These are phyloP conservation scores for Glycine soja DNA, from an alignment of 306 rosid genomes.

Conservation along the genomic window DNA sequence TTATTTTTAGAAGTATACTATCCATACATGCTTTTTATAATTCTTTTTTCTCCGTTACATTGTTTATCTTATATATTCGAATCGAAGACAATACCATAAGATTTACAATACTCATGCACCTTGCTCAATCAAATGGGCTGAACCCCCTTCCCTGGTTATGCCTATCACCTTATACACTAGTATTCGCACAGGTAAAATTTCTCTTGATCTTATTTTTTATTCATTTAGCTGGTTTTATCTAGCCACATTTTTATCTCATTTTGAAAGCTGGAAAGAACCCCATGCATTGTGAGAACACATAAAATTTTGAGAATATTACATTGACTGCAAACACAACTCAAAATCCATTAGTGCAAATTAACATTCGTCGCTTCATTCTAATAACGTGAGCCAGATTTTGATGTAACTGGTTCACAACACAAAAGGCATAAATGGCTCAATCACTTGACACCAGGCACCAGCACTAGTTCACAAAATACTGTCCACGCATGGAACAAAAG, in stretches of 20 bases:
- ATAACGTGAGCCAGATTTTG: not conserved
- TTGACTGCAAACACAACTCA: conserved; percentile 15
- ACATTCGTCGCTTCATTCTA: conserved; percentile 16
- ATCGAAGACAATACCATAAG: too few relatives aligned
- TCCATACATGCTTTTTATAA: too few relatives aligned
- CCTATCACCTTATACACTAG: not conserved
- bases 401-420: not conserved
- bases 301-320: not conserved
- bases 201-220: not conserved
- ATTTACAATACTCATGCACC: too few relatives aligned
- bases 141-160: too few relatives aligned
- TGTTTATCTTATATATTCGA: too few relatives aligned
- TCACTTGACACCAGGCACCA: not conserved
- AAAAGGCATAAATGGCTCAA: not conserved
- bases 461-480: conserved; percentile 17
- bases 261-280: not conserved
- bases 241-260: not conserved
- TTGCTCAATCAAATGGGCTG: too few relatives aligned
- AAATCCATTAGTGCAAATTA: conserved; percentile 23
- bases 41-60: too few relatives aligned
- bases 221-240: not conserved
- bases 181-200: not conserved
- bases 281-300: not conserved
- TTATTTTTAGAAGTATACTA: too few relatives aligned
- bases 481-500: not conserved